Evolutionary conservation across 495 filamentous ascomycete species (phyloP).

Genomic region (Friedmanniomyces simplex): DNA sequence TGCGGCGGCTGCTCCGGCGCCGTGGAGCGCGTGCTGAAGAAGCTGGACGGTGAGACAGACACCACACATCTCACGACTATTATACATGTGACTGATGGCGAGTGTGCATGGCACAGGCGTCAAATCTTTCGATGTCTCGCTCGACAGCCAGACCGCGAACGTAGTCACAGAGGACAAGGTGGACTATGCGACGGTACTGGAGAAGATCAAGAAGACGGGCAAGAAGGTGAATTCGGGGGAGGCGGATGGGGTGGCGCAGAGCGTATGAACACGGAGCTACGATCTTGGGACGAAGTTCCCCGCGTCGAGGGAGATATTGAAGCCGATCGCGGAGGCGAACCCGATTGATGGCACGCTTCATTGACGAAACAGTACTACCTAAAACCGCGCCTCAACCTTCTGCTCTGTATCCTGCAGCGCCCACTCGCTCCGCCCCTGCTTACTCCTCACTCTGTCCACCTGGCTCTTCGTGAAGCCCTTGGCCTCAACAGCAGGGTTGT

Average conservation of each 20-base stretch:
- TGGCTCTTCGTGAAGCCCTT: constrained; percentile 73
- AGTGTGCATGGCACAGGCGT: constrained; percentile 49
- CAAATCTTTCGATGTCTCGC: constrained; percentile 74
- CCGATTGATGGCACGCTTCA: background rate
- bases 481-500: constrained; percentile 88
- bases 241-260: constrained; percentile 36
- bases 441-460: constrained; percentile 59
- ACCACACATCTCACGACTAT: too few relatives aligned
- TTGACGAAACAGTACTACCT: background rate
- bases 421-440: constrained; percentile 55
- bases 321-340: background rate
- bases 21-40: constrained; percentile 88
- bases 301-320: too few relatives aligned
- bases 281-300: too few relatives aligned
- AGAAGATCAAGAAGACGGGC: constrained; percentile 88
- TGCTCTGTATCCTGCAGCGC: constrained; percentile 63
- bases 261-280: constrained; percentile 3
- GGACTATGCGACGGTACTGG: constrained; percentile 68
- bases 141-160: constrained; percentile 68
- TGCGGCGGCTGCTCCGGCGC: constrained; percentile 62
- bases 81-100: background rate
- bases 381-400: constrained; percentile 56
- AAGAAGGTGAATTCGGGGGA: constrained; percentile 74
- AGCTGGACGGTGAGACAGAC: constrained; percentile 58
- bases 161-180: constrained; percentile 56